These are phyloP conservation scores for Pedinophyceae sp. DNA, from an alignment of 139 green algal species.

Conservation along the genomic window DNA sequence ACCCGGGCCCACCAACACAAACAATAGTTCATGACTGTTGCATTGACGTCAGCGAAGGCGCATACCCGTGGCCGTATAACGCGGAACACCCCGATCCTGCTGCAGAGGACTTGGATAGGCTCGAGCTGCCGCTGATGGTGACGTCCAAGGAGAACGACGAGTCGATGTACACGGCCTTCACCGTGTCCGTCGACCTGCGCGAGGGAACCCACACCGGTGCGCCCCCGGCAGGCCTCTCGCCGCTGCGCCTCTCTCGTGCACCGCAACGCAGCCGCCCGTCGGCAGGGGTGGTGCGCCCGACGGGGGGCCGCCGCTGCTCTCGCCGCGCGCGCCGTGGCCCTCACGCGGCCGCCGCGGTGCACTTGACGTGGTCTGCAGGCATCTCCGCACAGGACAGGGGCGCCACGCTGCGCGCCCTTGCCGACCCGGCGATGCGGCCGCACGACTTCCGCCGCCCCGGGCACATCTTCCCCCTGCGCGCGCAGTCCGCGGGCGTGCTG, in stretches of 20 bases:
- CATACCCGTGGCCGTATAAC: no score
- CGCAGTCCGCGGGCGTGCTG: constrained; percentile 49
- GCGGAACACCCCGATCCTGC: no score
- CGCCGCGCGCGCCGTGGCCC: no score
- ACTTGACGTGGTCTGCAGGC: no score
- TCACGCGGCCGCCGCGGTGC: no score
- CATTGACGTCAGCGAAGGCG: no score
- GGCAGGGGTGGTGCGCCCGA: no score
- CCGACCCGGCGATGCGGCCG: constrained; percentile 27
- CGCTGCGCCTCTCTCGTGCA: no score
- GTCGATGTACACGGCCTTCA: constrained; percentile 88
- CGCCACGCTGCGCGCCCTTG: constrained; percentile 65
- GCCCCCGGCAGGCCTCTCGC: not conserved
- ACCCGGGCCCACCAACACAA: no score
- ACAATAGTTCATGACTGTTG: no score
- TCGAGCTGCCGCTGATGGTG: constrained; percentile 91
- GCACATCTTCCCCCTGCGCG: constrained; percentile 90
- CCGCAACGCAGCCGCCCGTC: no score
- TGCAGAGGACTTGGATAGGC: constrained; percentile 53
- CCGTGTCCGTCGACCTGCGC: constrained; percentile 67
- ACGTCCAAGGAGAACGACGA: constrained; percentile 62
- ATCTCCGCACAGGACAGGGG: constrained; percentile 84
- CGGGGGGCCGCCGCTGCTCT: no score
- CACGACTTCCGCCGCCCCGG: constrained; percentile 74
- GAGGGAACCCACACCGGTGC: constrained; percentile 56